Percentiles rank a stretch among this genome's conserved stretches.
These are phyloP conservation scores for Diplogelasinospora grovesii DNA, from an alignment of 495 filamentous ascomycete genomes.

Conservation along the genomic window DNA sequence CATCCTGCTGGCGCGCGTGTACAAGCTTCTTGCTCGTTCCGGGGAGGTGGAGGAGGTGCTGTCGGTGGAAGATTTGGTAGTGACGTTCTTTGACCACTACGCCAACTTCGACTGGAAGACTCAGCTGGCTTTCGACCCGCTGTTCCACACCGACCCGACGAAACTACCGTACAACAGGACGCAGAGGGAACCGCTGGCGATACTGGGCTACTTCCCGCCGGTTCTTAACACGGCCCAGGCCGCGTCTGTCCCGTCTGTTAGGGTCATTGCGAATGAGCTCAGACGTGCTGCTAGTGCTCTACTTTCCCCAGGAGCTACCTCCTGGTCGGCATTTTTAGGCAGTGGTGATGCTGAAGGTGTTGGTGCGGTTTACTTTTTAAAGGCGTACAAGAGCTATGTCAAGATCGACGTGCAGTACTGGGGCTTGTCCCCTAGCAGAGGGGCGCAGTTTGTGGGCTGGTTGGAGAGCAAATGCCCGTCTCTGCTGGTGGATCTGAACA, in stretches of 20 bases:
- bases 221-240: conserved; percentile 46
- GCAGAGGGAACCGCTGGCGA: conserved; percentile 46
- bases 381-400: conserved; percentile 39
- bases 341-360: neutral
- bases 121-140: conserved; percentile 45
- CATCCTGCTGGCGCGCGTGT: conserved; percentile 45
- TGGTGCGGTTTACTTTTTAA: conserved; percentile 36
- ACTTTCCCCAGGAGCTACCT: conserved; percentile 20
- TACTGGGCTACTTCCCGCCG: conserved; percentile 49
- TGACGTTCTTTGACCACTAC: conserved; percentile 54
- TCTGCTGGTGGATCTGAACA: conserved; percentile 47
- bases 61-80: conserved; percentile 36
- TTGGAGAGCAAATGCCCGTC: conserved; percentile 45
- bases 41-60: conserved; percentile 1
- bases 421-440: conserved; percentile 40
- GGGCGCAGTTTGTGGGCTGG: conserved; percentile 45
- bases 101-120: conserved; percentile 46
- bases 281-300: conserved; percentile 23
- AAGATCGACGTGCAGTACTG: conserved; percentile 51
- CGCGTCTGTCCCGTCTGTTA: conserved; percentile 39
- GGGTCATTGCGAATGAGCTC: conserved; percentile 44
- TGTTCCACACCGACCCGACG: conserved; percentile 36
- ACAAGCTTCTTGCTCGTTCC: conserved; percentile 36
- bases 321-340: conserved; percentile 40
- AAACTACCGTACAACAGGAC: conserved; percentile 38